Evolutionary conservation across 768 basidiomycete genomes (phyloP).

Genomic region (Leccinum olivaceopallidum): DNA sequence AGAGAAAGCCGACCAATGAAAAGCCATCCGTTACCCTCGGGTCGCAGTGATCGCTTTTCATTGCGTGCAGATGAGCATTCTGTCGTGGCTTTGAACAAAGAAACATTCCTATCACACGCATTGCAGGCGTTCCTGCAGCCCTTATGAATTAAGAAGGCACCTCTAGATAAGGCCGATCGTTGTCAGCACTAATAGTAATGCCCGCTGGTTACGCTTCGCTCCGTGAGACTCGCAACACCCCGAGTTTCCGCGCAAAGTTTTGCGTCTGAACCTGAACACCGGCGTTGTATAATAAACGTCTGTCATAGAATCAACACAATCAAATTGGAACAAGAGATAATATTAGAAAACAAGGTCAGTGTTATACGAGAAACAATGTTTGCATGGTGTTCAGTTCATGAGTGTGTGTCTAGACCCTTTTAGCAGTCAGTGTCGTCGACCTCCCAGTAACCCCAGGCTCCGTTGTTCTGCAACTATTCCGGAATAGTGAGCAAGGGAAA

Average conservation of each 20-base stretch:
- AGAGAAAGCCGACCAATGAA: not conserved
- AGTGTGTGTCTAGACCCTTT: no score
- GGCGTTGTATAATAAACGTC: no score
- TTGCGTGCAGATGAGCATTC: not conserved
- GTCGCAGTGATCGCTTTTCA: not conserved
- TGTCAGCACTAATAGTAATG: not conserved
- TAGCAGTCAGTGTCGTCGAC: no score
- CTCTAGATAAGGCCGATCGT: not conserved
- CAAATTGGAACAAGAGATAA: no score
- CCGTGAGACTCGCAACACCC: no score
- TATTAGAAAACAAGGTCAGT: no score
- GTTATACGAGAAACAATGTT: no score
- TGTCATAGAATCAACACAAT: no score
- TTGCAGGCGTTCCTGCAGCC: not conserved
- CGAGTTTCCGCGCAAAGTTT: not conserved
- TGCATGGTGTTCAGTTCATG: no score
- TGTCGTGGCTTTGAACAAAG: not conserved
- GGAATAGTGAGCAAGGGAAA: no score
- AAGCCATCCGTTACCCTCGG: not conserved
- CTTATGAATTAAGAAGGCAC: not conserved
- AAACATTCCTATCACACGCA: not conserved
- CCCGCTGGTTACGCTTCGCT: not conserved
- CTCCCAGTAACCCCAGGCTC: no score
- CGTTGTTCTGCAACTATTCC: no score
- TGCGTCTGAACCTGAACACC: not conserved